Base-by-base conservation (phyloP, 805 yeast species). In the Yarrowia porcina region DNA sequence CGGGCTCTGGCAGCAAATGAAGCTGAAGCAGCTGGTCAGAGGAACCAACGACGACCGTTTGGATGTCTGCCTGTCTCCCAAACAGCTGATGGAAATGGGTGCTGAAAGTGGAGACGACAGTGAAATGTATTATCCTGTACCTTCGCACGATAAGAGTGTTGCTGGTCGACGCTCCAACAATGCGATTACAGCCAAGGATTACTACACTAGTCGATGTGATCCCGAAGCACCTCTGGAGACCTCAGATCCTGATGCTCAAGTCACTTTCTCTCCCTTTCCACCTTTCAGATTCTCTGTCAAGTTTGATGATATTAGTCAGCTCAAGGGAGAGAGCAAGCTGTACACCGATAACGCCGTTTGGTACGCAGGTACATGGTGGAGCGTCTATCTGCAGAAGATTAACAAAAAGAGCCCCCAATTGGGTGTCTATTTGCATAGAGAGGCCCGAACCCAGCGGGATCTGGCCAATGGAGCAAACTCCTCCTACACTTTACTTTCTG, bases 321-420 rank as follows among this genome's bases (percentile, higher is more conserved):
- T 83, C 17, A 70, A 74, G 15, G 75, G 79, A 0, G 82, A 78
- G 17, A 79, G 77, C 66, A 71, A 85, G 42, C 80, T 80, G 1
- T 82, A 82, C 66, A 80, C 82, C 10, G 77, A 79, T 64, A 78
- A 39, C 15, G 47, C 83, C 0, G 73, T 81, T 33, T 82, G 85
- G 84, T 82, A 82, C 67, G 84, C 85, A n/a, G 86, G 86, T 0
- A 81, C 85, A 11, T 81, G 79, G 66, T 83, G 86, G 86, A 82
- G 81, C 65, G 69, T 83, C 9, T 83, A 83, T 68, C 72, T 82
- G 32, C 86, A 83, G 64, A 82, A 81, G 66, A 77, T 78, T 38
- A 56, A 73, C 47, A 77, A 77, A 63, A 74, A 76, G 63, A 76
- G 79, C 3, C 77, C 70, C 64, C 85, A 83, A 65, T 77, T 83